A percentile compares a stretch with the other conserved stretches of the same genome.
Conservation (phyloP, 129 eudicot genomes). For the Artemisia argyi region DNA sequence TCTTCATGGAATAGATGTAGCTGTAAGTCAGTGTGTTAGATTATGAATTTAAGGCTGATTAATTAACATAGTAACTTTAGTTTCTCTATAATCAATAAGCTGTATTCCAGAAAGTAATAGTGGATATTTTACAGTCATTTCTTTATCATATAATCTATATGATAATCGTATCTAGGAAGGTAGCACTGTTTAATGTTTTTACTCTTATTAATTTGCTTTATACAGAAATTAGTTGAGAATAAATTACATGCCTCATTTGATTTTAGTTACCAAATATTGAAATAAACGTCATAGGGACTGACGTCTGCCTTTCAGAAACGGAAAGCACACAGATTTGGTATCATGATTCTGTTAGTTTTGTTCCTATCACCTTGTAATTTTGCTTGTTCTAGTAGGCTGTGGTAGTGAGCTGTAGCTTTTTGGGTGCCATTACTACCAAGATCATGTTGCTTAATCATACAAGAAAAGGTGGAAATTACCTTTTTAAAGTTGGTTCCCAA, state of each 20-base stretch:
- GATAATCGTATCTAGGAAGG: background rate
- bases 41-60: background rate
- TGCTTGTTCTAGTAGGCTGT: background rate
- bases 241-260: background rate
- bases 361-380: background rate
- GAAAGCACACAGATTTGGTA: background rate
- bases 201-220: background rate
- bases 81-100: background rate
- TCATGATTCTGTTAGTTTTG: background rate
- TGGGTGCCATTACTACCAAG: background rate
- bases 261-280: too few relatives aligned
- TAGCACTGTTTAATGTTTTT: background rate
- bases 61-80: background rate
- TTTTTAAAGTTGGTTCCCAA: background rate
- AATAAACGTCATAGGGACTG: too few relatives aligned
- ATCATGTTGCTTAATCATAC: background rate
- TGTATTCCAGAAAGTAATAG: constrained; percentile 1
- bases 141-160: background rate
- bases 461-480: background rate
- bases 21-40: constrained; percentile 4
- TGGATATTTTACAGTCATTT: background rate
- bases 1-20: background rate
- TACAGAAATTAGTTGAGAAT: background rate
- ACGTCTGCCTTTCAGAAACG: too few relatives aligned
- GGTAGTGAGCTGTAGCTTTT: background rate